Evolutionary conservation across 371 early-diverging fungal species (phyloP).

Genomic region (Mucor indicus): DNA sequence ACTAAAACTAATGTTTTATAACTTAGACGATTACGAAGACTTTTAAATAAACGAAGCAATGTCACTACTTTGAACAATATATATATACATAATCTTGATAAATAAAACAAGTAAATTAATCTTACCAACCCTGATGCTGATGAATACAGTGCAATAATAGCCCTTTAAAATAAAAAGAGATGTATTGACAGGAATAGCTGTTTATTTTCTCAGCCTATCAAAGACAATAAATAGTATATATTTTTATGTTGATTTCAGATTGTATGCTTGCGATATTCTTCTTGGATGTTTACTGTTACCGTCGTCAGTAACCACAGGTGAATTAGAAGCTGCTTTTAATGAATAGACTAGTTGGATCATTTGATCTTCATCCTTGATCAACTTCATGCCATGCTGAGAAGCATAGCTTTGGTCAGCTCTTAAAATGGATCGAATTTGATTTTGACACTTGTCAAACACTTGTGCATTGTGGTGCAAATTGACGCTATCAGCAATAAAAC

Average conservation of each 20-base stretch:
- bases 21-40: conserved; percentile 22
- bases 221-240: too few species aligned
- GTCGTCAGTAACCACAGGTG: conserved; percentile 10
- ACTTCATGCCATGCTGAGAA: conserved; percentile 39
- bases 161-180: too few species aligned
- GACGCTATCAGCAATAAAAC: conserved; percentile 30
- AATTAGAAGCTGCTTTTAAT: conserved; percentile 29
- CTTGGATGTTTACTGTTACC: conserved; percentile 28
- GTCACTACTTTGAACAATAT: not conserved
- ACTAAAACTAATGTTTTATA: too few species aligned
- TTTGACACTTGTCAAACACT: conserved; percentile 51
- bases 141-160: too few species aligned
- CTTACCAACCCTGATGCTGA: too few species aligned
- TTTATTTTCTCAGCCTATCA: too few species aligned
- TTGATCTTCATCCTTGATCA: conserved; percentile 44
- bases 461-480: conserved; percentile 39
- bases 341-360: conserved; percentile 54
- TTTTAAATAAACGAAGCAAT: conserved; percentile 6
- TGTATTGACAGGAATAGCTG: too few species aligned
- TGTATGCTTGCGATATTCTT: conserved; percentile 44
- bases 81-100: too few species aligned
- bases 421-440: conserved; percentile 46
- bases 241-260: conserved; percentile 15
- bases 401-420: conserved; percentile 47
- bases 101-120: too few species aligned